Evolutionary conservation across 2,329 filamentous ascomycete species (phyloP), one percentile per base, ranked within the genome.

Genomic region (Fusarium setosum): DNA sequence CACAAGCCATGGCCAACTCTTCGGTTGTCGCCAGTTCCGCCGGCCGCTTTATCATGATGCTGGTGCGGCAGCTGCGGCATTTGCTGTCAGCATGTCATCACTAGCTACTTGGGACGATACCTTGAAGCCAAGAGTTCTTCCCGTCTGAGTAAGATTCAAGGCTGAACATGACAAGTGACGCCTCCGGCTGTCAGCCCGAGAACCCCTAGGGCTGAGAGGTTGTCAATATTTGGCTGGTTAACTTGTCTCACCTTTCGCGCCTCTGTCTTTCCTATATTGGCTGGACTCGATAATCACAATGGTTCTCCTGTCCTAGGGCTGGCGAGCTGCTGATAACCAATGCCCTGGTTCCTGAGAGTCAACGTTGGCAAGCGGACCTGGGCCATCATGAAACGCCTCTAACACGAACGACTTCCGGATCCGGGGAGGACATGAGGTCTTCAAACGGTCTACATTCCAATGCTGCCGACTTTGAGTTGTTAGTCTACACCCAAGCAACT

Each of bases 1-100:
- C 63, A 53, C 56, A 40, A 44, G 29, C 45, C 35, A 48, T 23
- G 38, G 23, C 47, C 13, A n/a, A 29, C 37, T 44, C 15, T 40
- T 20, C 32, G 37, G 53, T 29, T 3, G 20, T 20, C 24, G 35
- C 35, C 35, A 29, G n/a, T 26, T 15, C 49, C 38, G 35, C 32
- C 35, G 49, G 49, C 34, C 37, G 35, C 20, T n/a, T 38, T 12
- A 5, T 37, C 35, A 10, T 9, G 20, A 21, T 52, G 29, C 26
- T 29, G n/a, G 37, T 24, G 40, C 50, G 50, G 50, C 17, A 61
- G 45, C 34, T 35, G 31, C 47, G 37, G 44, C 18, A 34, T 35
- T 29, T 51, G 26, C 18, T 53, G 26, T 26, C 24, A 32, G 32
- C 37, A 54, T 26, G 24, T 37, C 23, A 32, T 37, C 21, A 42